Evolutionary conservation across 2,329 filamentous ascomycete species (phyloP).

Genomic region (Ophiostoma australiae): DNA sequence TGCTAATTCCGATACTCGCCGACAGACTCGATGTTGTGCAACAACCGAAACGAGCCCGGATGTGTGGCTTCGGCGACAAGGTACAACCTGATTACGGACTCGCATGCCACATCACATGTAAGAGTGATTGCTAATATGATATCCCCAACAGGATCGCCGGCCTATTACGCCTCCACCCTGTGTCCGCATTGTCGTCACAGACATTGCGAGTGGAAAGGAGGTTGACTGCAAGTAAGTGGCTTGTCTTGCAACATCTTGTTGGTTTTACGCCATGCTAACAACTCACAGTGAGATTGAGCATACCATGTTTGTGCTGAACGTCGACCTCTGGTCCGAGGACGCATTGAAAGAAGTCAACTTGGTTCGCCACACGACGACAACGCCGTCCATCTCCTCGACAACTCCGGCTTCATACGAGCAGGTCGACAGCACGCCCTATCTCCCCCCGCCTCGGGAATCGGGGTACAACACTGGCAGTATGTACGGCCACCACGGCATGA

Average conservation of each 20-base stretch:
- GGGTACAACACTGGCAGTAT: constrained; percentile 29
- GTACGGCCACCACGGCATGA: constrained; percentile 30
- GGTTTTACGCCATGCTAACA: constrained; percentile 2
- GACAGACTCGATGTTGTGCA: constrained; percentile 72
- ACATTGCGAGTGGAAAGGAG: constrained; percentile 69
- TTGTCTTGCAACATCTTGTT: constrained; percentile 4
- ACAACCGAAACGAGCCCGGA: constrained; percentile 86
- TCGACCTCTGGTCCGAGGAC: constrained; percentile 64
- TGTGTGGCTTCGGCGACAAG: constrained; percentile 99
- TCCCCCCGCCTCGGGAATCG: constrained; percentile 38
- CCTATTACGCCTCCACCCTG: constrained; percentile 95
- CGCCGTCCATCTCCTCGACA: constrained; percentile 75
- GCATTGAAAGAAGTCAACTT: constrained; percentile 62
- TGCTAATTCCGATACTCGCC: constrained; percentile 17
- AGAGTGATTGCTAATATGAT: constrained; percentile 1
- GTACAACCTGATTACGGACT: constrained; percentile 42
- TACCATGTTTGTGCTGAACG: constrained; percentile 55
- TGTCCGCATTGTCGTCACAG: constrained; percentile 74
- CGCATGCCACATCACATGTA: neutral
- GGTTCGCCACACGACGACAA: constrained; percentile 58
- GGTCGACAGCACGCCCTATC: constrained; percentile 37
- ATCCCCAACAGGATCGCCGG: constrained; percentile 65
- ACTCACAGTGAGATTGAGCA: constrained; percentile 54
- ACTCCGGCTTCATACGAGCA: constrained; percentile 72
- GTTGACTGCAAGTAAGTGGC: constrained; percentile 70